Conservation (phyloP, 1,284 basidiomycete species). For the Ceratobasidium papillatum region DNA sequence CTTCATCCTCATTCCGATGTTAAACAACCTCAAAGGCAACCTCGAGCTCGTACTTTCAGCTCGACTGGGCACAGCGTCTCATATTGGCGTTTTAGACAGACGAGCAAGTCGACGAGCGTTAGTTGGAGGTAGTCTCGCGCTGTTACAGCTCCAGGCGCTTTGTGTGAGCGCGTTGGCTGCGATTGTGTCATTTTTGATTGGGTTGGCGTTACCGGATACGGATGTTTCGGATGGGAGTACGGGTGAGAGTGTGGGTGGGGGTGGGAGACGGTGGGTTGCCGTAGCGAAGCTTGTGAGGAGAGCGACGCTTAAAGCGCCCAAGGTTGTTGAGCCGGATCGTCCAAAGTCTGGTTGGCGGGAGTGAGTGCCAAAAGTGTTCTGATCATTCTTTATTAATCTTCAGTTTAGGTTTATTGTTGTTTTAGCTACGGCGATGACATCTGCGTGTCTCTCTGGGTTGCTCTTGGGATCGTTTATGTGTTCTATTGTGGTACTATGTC, state of each 20-base stretch:
- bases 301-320: slow-evolving; percentile 31
- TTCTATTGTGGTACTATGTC: slow-evolving; percentile 79
- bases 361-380: slow-evolving; percentile 54
- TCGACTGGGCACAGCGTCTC: slow-evolving; percentile 69
- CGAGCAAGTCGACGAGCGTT: slow-evolving; percentile 28
- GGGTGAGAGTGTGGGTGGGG: background rate
- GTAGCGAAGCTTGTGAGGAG: background rate
- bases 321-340: slow-evolving; percentile 43
- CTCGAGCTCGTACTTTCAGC: slow-evolving; percentile 93
- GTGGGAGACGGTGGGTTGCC: slow-evolving; percentile 30
- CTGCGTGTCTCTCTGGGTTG: slow-evolving; percentile 81
- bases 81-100: slow-evolving; percentile 41
- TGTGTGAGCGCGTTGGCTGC: slow-evolving; percentile 90
- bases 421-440: slow-evolving; percentile 87
- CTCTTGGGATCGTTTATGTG: slow-evolving; percentile 95
- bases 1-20: slow-evolving; percentile 94
- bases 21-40: slow-evolving; percentile 96
- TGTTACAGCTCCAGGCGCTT: slow-evolving; percentile 93
- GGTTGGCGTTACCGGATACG: slow-evolving; percentile 65
- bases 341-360: slow-evolving; percentile 60
- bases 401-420: slow-evolving; percentile 79
- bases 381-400: slow-evolving; percentile 40
- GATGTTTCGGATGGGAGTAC: slow-evolving; percentile 39
- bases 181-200: slow-evolving; percentile 77
- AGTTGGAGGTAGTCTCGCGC: slow-evolving; percentile 58